Conservation (phyloP, 1,139 yeast genomes). For the Pichia sp. region DNA sequence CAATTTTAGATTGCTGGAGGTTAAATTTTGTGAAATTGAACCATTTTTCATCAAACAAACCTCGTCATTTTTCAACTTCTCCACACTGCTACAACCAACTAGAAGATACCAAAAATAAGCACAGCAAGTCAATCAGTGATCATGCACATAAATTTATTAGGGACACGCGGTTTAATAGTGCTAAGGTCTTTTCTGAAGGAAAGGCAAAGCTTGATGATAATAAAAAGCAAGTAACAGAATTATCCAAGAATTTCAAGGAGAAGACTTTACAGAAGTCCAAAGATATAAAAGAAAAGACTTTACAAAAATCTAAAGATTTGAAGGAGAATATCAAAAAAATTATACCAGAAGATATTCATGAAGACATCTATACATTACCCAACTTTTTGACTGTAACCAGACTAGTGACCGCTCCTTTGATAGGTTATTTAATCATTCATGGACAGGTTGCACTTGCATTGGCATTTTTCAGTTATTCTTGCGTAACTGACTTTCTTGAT, state of each 20-base stretch:
- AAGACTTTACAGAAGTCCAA: conserved; percentile 13
- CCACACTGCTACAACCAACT: background rate
- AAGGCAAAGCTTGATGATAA: conserved; percentile 4
- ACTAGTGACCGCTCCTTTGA: conserved; percentile 68
- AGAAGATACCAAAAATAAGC: background rate
- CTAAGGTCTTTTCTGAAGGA: conserved; percentile 4
- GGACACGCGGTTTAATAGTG: conserved; percentile 4
- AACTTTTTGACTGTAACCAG: conserved; percentile 77
- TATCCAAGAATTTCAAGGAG: conserved; percentile 18
- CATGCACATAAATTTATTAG: conserved; percentile 8
- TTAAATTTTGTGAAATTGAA: background rate
- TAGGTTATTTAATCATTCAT: conserved; percentile 68
- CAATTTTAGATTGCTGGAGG: background rate
- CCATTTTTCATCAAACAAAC: background rate
- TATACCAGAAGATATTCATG: conserved; percentile 36
- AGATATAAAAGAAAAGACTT: conserved; percentile 19
- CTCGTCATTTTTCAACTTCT: background rate
- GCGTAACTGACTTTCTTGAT: conserved; percentile 85
- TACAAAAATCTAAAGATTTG: conserved; percentile 18
- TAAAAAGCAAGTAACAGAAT: conserved; percentile 8
- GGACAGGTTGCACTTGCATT: conserved; percentile 59
- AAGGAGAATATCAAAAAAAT: conserved; percentile 26
- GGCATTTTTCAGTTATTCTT: conserved; percentile 70
- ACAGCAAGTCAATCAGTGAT: background rate
- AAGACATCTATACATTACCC: conserved; percentile 73